A percentile compares a stretch with the other conserved stretches of the same genome.
These are phyloP conservation scores for Peltaster fructicola DNA, from an alignment of 2,329 filamentous ascomycete species.

Conservation along the genomic window DNA sequence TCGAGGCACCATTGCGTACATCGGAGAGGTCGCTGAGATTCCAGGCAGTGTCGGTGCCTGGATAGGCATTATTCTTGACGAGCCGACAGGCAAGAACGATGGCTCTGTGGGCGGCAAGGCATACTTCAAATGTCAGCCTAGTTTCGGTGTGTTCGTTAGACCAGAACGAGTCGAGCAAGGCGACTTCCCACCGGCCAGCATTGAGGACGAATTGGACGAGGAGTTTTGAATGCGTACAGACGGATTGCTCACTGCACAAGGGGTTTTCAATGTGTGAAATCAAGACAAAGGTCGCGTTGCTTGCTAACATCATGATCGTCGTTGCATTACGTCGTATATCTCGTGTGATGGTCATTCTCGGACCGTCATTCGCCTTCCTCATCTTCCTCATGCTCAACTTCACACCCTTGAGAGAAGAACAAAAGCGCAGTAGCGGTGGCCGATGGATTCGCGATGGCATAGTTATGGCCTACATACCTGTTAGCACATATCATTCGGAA, in stretches of 20 bases:
- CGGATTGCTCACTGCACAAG: no score
- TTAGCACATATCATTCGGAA: not conserved
- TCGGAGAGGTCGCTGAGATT: slow-evolving; percentile 60
- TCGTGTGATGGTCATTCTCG: no score
- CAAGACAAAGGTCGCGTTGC: no score
- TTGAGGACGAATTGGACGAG: slow-evolving; percentile 44
- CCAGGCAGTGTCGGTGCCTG: slow-evolving; percentile 42
- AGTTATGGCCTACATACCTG: slow-evolving; percentile 59
- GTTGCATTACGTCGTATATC: no score
- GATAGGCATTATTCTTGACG: slow-evolving; percentile 58
- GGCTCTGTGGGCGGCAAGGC: slow-evolving; percentile 47
- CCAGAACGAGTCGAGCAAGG: slow-evolving; percentile 63
- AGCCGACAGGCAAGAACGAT: slow-evolving; percentile 70
- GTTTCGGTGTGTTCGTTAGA: slow-evolving; percentile 62
- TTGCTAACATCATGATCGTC: no score
- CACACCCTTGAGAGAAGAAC: slow-evolving; percentile 86
- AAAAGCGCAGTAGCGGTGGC: slow-evolving; percentile 49
- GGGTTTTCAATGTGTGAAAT: no score
- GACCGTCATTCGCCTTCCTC: no score
- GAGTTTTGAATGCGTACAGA: slow-evolving; percentile 35
- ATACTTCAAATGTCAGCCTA: slow-evolving; percentile 54
- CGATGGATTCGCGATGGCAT: slow-evolving; percentile 72
- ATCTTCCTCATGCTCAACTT: slow-evolving; percentile 17
- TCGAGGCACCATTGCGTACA: slow-evolving; percentile 52
- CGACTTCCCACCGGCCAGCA: slow-evolving; percentile 41